Evolutionary conservation across 2,329 filamentous ascomycete species (phyloP), one percentile per base, ranked within the genome.

Genomic region (Fusarium praegraminearum): DNA sequence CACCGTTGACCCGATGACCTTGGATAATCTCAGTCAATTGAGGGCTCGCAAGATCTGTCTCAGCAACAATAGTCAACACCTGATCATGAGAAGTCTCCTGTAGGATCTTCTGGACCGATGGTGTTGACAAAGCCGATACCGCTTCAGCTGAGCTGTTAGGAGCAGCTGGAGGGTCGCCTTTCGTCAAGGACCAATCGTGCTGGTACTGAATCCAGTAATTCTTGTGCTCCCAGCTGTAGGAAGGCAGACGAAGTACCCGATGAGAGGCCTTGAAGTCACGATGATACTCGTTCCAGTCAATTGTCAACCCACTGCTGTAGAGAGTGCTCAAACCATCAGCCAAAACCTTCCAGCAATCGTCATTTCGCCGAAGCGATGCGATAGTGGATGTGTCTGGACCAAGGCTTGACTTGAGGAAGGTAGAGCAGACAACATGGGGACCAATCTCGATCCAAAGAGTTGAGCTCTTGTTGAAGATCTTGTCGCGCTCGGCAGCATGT

Each of bases 191-290:
- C 89, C 90, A 94, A 78, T 93, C 89, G 65, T 92, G 90, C 66
- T 85, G 79, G 75, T 88, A 89, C 72, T 85, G 83, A 43, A 88
- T 82, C 87, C 87, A 89, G 76, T 93, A 93, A 69, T 87, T 90
- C 83, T 93, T 92, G 72, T 88, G 83, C 73, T 94, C 89, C 80
- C 91, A 94, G 0, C 85, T 84, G 76, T 94, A 94, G 2, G 86
- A 85, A 0, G 92, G 92, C 1, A 94, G 80, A 8, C 87, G 82
- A 8, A 93, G 79, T 12, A 93, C 82, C 5, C 78, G 78, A 5
- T 81, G 77, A 15, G 77, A 79, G 0, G 71, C 57, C 22, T 75
- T 72, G 67, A 85, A 85, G 62, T 83, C 80, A 56, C 85, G 81
- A 69, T 92, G 88, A 74, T 87, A 92, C 78, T 93, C 91, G 63